Conservation (phyloP, 2,329 filamentous ascomycete genomes). For the Diaporthe aspalathi region DNA sequence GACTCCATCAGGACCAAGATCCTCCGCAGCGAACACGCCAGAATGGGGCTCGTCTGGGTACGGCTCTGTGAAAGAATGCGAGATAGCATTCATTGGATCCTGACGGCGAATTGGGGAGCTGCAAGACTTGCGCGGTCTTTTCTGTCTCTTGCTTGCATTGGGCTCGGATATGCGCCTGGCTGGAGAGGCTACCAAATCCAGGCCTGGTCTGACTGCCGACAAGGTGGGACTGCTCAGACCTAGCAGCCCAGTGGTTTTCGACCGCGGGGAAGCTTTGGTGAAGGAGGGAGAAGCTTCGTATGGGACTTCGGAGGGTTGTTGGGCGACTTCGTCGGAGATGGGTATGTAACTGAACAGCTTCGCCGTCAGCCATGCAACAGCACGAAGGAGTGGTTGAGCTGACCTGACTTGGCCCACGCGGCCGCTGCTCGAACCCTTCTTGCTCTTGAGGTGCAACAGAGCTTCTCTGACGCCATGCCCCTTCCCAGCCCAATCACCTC, state of each 20-base stretch:
- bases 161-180: neutral
- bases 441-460: neutral
- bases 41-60: neutral
- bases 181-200: neutral
- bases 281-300: neutral
- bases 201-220: neutral
- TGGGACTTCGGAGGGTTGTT: neutral
- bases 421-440: neutral
- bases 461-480: slow-evolving; percentile 2
- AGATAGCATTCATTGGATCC: neutral
- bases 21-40: neutral
- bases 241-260: neutral
- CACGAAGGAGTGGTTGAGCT: neutral
- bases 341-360: neutral
- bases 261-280: too few relatives aligned
- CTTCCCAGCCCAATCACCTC: neutral
- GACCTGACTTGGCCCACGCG: slow-evolving; percentile 23
- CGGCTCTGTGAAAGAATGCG: too few relatives aligned
- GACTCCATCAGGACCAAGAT: neutral
- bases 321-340: neutral
- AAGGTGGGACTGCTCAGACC: neutral
- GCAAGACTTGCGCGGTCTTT: neutral
- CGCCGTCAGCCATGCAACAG: neutral
- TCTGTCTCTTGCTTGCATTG: neutral
- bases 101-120: neutral